phyloP scores from a whole-genome alignment of 306 rosid genomes.

The Glycine soja region DNA sequence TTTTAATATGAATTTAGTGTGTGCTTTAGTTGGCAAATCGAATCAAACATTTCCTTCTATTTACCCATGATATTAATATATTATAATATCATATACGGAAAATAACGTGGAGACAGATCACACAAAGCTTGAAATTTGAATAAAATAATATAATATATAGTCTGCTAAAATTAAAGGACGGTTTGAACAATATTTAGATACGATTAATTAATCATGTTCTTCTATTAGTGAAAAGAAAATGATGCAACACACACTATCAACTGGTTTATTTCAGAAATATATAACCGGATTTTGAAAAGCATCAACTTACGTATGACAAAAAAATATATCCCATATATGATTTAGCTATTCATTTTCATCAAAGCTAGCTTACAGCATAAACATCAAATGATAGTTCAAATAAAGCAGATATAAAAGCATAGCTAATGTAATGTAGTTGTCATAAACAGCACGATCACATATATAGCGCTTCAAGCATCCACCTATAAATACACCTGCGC shows the following conservation, averaged over 20 bases:
- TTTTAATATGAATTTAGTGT: neutral
- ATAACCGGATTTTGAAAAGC: neutral
- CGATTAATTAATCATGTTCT: slow-evolving; percentile 2
- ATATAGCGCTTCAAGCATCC: neutral
- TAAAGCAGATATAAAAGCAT: neutral
- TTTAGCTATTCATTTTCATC: neutral
- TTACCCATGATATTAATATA: neutral
- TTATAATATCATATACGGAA: slow-evolving; percentile 1
- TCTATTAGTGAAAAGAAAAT: neutral
- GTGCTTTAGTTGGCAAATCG: slow-evolving; percentile 43
- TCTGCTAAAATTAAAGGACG: too few relatives aligned
- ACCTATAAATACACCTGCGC: neutral
- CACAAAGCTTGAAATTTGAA: neutral
- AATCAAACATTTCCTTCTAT: slow-evolving; percentile 23
- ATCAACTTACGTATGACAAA: neutral
- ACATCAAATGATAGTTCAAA: neutral
- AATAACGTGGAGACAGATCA: neutral
- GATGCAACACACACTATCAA: too few relatives aligned
- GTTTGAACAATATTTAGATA: neutral
- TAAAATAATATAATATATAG: too few relatives aligned
- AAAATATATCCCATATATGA: neutral
- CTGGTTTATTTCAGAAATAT: too few relatives aligned
- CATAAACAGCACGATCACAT: neutral
- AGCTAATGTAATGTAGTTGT: neutral
- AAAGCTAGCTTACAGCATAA: neutral